A percentile compares a stretch with the other conserved stretches of the same genome.
phyloP scores from a whole-genome alignment of 768 basidiomycete species.

The Psilocybe subaeruginosa region DNA sequence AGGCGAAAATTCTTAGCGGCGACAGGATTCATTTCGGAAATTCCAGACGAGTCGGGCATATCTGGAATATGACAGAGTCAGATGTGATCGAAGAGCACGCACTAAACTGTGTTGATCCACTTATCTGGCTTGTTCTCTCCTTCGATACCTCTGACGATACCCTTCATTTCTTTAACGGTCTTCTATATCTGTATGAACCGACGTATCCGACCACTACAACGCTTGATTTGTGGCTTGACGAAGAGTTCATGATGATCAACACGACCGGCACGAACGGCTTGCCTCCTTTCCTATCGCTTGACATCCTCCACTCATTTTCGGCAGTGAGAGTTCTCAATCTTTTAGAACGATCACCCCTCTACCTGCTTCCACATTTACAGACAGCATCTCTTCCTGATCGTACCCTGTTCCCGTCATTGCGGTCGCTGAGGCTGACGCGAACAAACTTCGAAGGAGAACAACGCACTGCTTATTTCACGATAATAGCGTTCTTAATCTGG shows the following conservation, averaged over 20 bases:
- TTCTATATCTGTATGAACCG: constrained; percentile 20
- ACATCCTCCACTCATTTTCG: constrained; percentile 20
- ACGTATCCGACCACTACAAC: constrained; percentile 20
- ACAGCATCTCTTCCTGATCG: constrained; percentile 3
- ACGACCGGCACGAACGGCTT: neutral
- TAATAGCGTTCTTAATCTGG: constrained; percentile 18
- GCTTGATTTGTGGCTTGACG: constrained; percentile 25
- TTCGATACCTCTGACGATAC: constrained; percentile 17
- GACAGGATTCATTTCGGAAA: constrained; percentile 29
- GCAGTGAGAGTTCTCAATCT: constrained; percentile 21
- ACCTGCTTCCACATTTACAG: constrained; percentile 22
- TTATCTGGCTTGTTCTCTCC: constrained; percentile 24
- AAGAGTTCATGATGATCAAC: constrained; percentile 16
- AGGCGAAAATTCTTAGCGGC: constrained; percentile 26
- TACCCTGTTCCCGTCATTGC: constrained; percentile 15
- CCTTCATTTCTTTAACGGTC: constrained; percentile 18
- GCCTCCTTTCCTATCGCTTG: constrained; percentile 8
- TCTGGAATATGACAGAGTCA: constrained; percentile 26
- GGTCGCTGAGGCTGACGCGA: constrained; percentile 18
- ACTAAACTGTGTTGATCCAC: constrained; percentile 16
- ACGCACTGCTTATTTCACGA: constrained; percentile 4
- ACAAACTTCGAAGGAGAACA: constrained; percentile 18
- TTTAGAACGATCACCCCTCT: constrained; percentile 18
- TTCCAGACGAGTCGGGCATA: constrained; percentile 22
- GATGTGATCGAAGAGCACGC: constrained; percentile 22